Evolutionary conservation across 495 filamentous ascomycete species (phyloP).

Genomic region (Tetracladium marchalianum): DNA sequence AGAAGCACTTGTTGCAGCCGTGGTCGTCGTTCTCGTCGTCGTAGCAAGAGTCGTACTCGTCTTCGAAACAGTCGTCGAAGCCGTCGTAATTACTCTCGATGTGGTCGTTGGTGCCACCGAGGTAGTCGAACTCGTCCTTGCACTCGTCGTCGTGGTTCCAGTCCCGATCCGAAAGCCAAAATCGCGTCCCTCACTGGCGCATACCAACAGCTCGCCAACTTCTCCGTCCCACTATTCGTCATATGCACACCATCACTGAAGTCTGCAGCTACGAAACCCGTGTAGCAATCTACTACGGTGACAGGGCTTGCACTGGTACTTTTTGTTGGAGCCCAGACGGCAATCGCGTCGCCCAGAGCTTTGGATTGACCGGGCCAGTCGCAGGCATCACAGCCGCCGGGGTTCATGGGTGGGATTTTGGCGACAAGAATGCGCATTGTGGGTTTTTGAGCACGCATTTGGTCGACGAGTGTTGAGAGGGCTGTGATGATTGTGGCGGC

Average conservation of each 20-base stretch:
- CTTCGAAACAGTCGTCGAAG: no score
- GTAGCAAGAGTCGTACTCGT: no score
- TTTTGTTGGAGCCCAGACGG: conserved; percentile 26
- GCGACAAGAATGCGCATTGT: conserved; percentile 34
- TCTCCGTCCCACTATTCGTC: conserved; percentile 27
- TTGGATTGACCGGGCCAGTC: conserved; percentile 15
- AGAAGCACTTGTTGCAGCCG: neutral
- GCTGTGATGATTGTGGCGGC: conserved; percentile 26
- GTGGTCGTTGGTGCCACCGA: no score
- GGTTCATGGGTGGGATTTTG: conserved; percentile 36
- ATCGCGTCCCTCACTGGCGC: neutral
- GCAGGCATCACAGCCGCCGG: conserved; percentile 23
- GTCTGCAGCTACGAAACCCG: conserved; percentile 26
- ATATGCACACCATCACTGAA: conserved; percentile 36
- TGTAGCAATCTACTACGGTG: conserved; percentile 34
- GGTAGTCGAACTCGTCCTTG: no score
- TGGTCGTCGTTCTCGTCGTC: no score
- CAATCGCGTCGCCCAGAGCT: conserved; percentile 28
- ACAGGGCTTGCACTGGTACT: conserved; percentile 29
- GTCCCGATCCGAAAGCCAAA: neutral
- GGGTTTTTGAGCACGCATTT: conserved; percentile 32
- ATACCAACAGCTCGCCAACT: conserved; percentile 30
- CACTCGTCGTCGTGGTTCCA: no score
- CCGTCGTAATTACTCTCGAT: no score
- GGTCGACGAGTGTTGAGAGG: conserved; percentile 25